A percentile compares a stretch with the other conserved stretches of the same genome.
These are phyloP conservation scores for Triticum urartu DNA, from an alignment of 176 grass and related monocot genomes.

Conservation along the genomic window DNA sequence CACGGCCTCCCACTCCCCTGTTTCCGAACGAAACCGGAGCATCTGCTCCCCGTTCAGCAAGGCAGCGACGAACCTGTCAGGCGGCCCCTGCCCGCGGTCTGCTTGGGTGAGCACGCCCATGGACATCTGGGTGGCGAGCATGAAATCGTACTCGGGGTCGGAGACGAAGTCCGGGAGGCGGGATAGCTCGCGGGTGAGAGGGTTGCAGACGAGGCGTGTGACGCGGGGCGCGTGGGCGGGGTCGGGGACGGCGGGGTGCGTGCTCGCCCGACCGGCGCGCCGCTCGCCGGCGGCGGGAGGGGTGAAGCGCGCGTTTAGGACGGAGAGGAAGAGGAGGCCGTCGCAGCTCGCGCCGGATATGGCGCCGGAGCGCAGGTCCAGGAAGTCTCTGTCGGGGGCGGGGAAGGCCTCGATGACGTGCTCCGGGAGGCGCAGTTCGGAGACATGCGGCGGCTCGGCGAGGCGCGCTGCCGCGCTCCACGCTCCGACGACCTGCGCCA, in stretches of 20 bases:
- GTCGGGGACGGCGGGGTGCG: not conserved
- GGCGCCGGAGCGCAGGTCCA: not conserved
- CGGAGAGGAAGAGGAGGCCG: constrained; percentile 21
- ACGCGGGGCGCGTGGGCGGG: not conserved
- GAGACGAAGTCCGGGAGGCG: constrained; percentile 34
- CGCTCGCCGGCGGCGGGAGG: not conserved
- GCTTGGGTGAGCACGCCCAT: not conserved
- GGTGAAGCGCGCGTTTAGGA: not conserved
- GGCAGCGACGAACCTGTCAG: not conserved
- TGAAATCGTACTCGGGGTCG: not conserved
- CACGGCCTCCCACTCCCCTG: constrained; percentile 20
- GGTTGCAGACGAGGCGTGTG: constrained; percentile 20
- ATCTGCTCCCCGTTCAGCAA: not conserved
- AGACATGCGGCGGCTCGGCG: constrained; percentile 9
- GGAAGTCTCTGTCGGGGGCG: not conserved
- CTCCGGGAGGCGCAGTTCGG: not conserved
- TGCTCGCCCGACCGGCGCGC: not conserved
- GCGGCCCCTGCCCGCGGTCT: not conserved
- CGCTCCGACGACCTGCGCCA: not conserved
- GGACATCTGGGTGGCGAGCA: too few relatives aligned
- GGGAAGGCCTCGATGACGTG: not conserved
- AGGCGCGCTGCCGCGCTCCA: not conserved
- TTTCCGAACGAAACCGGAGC: constrained; percentile 24
- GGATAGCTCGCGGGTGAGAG: constrained; percentile 20
- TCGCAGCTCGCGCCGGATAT: constrained; percentile 2